These are phyloP conservation scores for Rhododendron ferrugineum DNA, from an alignment of 148 eudicot species.

Conservation along the genomic window DNA sequence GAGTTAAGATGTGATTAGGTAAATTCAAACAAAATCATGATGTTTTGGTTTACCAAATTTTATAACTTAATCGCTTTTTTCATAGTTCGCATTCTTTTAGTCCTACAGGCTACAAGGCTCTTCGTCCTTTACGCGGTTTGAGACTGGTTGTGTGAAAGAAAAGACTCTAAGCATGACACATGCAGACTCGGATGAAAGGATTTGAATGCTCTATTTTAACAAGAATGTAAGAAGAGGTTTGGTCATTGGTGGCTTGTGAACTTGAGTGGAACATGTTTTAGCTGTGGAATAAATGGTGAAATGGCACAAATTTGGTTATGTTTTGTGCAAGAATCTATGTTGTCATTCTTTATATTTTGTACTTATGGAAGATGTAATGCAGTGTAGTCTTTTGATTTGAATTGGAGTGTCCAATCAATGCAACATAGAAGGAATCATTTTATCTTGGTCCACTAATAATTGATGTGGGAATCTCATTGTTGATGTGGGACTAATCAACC, in stretches of 20 bases:
- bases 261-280: not conserved
- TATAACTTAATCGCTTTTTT: not conserved
- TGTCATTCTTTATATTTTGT: not conserved
- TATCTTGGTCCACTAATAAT: conserved; percentile 9
- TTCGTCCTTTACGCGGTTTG: not conserved
- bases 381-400: not conserved
- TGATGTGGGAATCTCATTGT: conserved; percentile 20
- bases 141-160: not conserved
- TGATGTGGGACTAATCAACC: conserved; percentile 10
- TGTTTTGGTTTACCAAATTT: not conserved
- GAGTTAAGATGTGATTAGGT: not conserved
- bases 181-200: not conserved
- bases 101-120: not conserved
- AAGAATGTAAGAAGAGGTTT: not conserved
- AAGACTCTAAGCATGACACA: not conserved
- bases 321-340: not conserved
- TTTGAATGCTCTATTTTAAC: not conserved
- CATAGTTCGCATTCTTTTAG: not conserved
- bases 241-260: not conserved
- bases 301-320: not conserved
- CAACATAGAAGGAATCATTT: conserved; percentile 14
- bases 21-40: not conserved
- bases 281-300: not conserved
- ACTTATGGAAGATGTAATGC: not conserved
- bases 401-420: not conserved